phyloP scores from a whole-genome alignment of 306 rosid genomes.

The Senna siamea region DNA sequence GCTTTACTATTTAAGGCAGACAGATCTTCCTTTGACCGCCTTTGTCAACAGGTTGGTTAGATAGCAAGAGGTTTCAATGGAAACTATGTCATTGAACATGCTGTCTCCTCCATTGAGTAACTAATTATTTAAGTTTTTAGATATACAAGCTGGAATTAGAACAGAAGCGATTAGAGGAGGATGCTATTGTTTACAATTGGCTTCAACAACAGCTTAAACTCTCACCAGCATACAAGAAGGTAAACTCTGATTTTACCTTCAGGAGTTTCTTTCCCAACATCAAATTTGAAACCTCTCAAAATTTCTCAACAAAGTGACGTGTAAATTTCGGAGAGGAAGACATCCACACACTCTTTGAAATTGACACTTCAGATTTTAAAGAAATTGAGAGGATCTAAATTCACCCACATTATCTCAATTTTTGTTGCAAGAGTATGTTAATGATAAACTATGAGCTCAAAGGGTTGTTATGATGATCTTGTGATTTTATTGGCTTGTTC shows the following conservation, averaged over 20 bases:
- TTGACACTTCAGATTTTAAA: too few relatives aligned
- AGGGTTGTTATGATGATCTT: neutral
- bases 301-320: too few relatives aligned
- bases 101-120: constrained; percentile 18
- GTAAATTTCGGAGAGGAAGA: too few relatives aligned
- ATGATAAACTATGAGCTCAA: too few relatives aligned
- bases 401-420: neutral
- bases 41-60: constrained; percentile 72
- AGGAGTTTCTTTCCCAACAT: neutral
- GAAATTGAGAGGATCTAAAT: too few relatives aligned
- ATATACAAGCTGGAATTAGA: constrained; percentile 77
- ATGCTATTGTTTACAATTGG: constrained; percentile 81
- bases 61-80: constrained; percentile 19
- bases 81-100: constrained; percentile 19
- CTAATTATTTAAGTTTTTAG: constrained; percentile 53
- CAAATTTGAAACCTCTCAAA: too few relatives aligned
- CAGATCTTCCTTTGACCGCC: constrained; percentile 77
- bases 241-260: constrained; percentile 28
- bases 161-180: constrained; percentile 84
- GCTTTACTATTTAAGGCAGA: constrained; percentile 85
- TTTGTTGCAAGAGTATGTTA: constrained; percentile 3
- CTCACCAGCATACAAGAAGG: constrained; percentile 91
- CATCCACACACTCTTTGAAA: too few relatives aligned
- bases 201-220: constrained; percentile 91
- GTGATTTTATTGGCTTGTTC: neutral